Conservation (phyloP, 495 filamentous ascomycete genomes). For the Xylaria curta region DNA sequence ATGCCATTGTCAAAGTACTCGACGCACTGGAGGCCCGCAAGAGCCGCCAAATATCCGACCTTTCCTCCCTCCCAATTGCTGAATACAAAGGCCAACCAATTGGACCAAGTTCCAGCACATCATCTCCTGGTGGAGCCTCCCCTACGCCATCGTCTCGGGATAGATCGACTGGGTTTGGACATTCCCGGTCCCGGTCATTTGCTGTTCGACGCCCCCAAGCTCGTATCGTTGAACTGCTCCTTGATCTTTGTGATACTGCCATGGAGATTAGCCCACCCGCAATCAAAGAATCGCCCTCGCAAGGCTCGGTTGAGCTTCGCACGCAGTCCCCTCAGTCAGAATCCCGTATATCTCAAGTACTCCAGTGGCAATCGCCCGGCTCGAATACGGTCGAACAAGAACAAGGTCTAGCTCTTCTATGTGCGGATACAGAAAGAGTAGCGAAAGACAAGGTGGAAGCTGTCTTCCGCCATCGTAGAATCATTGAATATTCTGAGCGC, state of each 20-base stretch:
- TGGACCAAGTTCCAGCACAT: conserved; percentile 72
- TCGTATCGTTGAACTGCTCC: conserved; percentile 89
- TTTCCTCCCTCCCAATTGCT: conserved; percentile 60
- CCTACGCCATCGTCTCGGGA: conserved; percentile 80
- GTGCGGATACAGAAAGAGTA: conserved; percentile 82
- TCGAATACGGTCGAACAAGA: conserved; percentile 93
- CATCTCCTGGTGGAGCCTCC: conserved; percentile 65
- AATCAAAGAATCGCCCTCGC: conserved; percentile 78
- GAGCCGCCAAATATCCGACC: conserved; percentile 69
- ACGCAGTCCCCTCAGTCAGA: conserved; percentile 96
- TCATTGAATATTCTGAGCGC: conserved; percentile 94
- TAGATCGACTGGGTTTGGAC: conserved; percentile 74
- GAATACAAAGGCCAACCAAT: conserved; percentile 94
- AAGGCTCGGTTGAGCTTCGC: conserved; percentile 73
- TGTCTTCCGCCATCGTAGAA: conserved; percentile 85
- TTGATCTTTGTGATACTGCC: conserved; percentile 95
- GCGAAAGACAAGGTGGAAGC: conserved; percentile 90
- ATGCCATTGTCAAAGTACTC: conserved; percentile 92
- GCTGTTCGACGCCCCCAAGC: conserved; percentile 86
- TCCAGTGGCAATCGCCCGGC: conserved; percentile 94
- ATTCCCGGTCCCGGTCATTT: conserved; percentile 78
- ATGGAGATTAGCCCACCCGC: conserved; percentile 92
- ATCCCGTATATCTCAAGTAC: conserved; percentile 86
- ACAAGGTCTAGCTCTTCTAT: conserved; percentile 85
- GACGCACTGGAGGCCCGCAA: conserved; percentile 88